These are phyloP conservation scores for Neobulgaria alba DNA, from an alignment of 2,329 filamentous ascomycete species.

Conservation along the genomic window DNA sequence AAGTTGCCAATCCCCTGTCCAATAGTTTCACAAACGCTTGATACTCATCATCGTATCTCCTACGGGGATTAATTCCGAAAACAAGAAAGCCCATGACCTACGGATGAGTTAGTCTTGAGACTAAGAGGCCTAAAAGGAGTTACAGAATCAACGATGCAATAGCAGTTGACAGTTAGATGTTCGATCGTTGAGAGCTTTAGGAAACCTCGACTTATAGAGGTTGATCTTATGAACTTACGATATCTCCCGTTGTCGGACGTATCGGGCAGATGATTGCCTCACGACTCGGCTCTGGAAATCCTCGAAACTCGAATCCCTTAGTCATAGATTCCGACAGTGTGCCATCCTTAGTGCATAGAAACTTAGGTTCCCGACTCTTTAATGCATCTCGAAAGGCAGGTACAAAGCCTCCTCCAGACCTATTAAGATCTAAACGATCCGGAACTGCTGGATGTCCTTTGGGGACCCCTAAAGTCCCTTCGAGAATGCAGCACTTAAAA, in stretches of 20 bases:
- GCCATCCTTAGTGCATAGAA: conserved; percentile 55
- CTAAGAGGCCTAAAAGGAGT: background rate
- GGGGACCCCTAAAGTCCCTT: conserved; percentile 63
- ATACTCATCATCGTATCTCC: conserved; percentile 73
- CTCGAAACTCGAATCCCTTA: conserved; percentile 59
- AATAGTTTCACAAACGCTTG: conserved; percentile 66
- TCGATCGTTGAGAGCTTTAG: too few species aligned
- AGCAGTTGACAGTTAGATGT: too few species aligned
- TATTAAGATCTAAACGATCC: conserved; percentile 55
- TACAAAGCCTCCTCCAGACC: conserved; percentile 63
- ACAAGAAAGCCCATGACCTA: conserved; percentile 41
- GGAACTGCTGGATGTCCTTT: conserved; percentile 53
- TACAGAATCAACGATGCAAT: too few species aligned
- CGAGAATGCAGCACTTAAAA: conserved; percentile 57
- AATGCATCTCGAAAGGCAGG: conserved; percentile 69
- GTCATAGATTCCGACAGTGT: conserved; percentile 56
- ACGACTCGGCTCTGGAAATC: conserved; percentile 60
- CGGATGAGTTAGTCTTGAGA: background rate
- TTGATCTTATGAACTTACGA: too few species aligned
- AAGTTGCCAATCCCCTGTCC: conserved; percentile 66
- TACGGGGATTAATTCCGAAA: conserved; percentile 56
- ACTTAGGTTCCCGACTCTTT: conserved; percentile 54
- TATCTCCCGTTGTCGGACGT: conserved; percentile 61
- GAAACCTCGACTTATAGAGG: too few species aligned
- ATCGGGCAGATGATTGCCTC: conserved; percentile 71